Conservation (phyloP, 805 yeast species). For the Pichia membranifaciens region DNA sequence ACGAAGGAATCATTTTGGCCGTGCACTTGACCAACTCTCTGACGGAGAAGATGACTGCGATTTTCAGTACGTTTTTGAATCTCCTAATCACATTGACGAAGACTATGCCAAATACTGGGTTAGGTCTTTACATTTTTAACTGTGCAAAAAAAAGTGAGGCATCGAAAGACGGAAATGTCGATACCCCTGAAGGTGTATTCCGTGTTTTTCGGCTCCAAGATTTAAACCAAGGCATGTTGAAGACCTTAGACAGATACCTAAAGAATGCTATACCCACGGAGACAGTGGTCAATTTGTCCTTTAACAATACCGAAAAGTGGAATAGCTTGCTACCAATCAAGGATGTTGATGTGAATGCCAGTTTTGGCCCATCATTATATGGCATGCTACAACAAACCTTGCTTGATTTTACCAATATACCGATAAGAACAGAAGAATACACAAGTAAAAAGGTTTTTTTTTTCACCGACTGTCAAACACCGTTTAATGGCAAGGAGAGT, state of each 20-base stretch:
- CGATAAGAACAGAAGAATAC: slow-evolving; percentile 37
- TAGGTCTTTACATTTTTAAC: slow-evolving; percentile 66
- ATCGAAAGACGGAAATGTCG: not conserved
- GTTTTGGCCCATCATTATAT: slow-evolving; percentile 32
- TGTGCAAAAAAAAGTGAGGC: slow-evolving; percentile 27
- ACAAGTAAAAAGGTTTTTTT: slow-evolving; percentile 57
- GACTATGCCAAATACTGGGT: slow-evolving; percentile 59
- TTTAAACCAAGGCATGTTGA: slow-evolving; percentile 53
- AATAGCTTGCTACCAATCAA: slow-evolving; percentile 27
- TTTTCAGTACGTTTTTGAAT: slow-evolving; percentile 52
- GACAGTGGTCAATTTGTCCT: slow-evolving; percentile 7
- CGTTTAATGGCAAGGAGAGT: slow-evolving; percentile 39
- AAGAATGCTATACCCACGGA: slow-evolving; percentile 31
- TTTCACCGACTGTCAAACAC: slow-evolving; percentile 72
- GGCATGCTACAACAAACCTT: slow-evolving; percentile 45
- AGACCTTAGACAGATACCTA: slow-evolving; percentile 44
- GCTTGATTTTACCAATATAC: slow-evolving; percentile 45
- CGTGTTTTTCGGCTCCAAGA: slow-evolving; percentile 48
- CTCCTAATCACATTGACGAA: slow-evolving; percentile 62
- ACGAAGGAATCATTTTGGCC: slow-evolving; percentile 60
- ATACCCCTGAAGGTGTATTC: slow-evolving; percentile 37
- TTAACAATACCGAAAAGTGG: slow-evolving; percentile 8
- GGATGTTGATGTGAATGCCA: slow-evolving; percentile 18
- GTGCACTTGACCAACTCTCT: slow-evolving; percentile 53
- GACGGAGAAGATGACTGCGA: slow-evolving; percentile 32